Percentiles rank a stretch among this genome's conserved stretches.
These are phyloP conservation scores for Globisporangium megalacanthum DNA, from an alignment of 352 stramenopile genomes.

Conservation along the genomic window DNA sequence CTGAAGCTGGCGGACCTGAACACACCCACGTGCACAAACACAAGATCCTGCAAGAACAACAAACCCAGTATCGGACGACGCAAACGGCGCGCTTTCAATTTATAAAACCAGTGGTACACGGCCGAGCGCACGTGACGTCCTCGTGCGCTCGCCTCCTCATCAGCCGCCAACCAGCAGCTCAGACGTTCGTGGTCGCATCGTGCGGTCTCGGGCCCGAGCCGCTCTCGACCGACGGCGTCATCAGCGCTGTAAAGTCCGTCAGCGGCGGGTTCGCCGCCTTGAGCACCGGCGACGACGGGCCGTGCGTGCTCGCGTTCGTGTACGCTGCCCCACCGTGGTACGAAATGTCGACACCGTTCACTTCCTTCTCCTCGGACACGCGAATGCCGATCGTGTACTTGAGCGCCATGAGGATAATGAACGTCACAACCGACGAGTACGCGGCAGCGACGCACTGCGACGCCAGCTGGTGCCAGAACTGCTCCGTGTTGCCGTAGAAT, in stretches of 20 bases:
- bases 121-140: not conserved
- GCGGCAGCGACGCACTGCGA: slow-evolving; percentile 44
- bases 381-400: slow-evolving; percentile 68
- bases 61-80: too few species aligned
- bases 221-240: slow-evolving; percentile 20
- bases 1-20: too few species aligned
- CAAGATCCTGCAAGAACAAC: too few species aligned
- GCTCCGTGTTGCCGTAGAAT: slow-evolving; percentile 26
- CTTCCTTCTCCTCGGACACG: slow-evolving; percentile 73
- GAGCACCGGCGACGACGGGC: slow-evolving; percentile 22
- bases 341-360: slow-evolving; percentile 71
- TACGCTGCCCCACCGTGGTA: slow-evolving; percentile 74
- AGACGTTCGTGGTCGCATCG: slow-evolving; percentile 14
- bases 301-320: slow-evolving; percentile 34
- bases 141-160: not conserved
- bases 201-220: slow-evolving; percentile 5
- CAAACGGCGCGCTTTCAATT: too few species aligned
- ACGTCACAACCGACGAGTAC: slow-evolving; percentile 65
- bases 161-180: not conserved
- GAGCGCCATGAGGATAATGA: slow-evolving; percentile 64
- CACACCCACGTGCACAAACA: too few species aligned
- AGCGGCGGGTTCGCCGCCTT: slow-evolving; percentile 28
- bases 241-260: slow-evolving; percentile 24
- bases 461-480: slow-evolving; percentile 24
- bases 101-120: not conserved